Percentiles rank a stretch among this genome's conserved stretches.
Evolutionary conservation across 495 filamentous ascomycete species (phyloP).

Genomic region (Rusavskia elegans): DNA sequence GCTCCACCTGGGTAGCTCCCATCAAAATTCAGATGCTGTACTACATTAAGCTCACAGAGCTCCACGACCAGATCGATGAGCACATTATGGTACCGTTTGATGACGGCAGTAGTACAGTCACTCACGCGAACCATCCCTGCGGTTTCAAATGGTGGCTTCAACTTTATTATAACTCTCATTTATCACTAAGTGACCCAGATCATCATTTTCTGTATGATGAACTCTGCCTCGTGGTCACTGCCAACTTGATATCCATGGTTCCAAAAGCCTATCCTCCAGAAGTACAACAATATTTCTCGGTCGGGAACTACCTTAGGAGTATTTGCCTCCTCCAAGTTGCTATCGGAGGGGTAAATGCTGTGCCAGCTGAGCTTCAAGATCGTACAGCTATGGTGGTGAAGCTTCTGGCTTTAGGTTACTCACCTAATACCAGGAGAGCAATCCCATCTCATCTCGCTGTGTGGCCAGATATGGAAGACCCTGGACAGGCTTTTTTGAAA

Average conservation of each 20-base stretch:
- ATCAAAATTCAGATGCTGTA: not conserved
- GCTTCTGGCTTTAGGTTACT: not conserved
- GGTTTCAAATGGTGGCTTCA: not conserved
- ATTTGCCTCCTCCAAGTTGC: constrained; percentile 1
- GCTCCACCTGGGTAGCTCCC: not conserved
- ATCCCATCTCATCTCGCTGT: too few relatives aligned
- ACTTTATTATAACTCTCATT: too few relatives aligned
- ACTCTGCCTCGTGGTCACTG: not conserved
- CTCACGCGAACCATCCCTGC: not conserved
- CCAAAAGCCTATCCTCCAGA: not conserved
- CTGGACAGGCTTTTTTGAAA: too few relatives aligned
- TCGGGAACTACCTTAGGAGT: not conserved
- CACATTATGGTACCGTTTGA: not conserved
- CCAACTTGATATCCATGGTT: not conserved
- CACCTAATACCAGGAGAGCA: not conserved
- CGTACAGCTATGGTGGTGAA: not conserved
- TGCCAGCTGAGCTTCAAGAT: not conserved
- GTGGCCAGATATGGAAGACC: too few relatives aligned
- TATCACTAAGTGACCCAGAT: too few relatives aligned
- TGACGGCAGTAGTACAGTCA: too few relatives aligned
- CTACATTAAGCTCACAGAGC: not conserved
- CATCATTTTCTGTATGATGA: not conserved
- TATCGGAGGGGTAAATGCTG: not conserved
- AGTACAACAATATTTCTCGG: too few relatives aligned
- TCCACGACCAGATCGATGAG: not conserved